Conservation (phyloP, 345 rosid genomes). For the Garcia nutans region DNA sequence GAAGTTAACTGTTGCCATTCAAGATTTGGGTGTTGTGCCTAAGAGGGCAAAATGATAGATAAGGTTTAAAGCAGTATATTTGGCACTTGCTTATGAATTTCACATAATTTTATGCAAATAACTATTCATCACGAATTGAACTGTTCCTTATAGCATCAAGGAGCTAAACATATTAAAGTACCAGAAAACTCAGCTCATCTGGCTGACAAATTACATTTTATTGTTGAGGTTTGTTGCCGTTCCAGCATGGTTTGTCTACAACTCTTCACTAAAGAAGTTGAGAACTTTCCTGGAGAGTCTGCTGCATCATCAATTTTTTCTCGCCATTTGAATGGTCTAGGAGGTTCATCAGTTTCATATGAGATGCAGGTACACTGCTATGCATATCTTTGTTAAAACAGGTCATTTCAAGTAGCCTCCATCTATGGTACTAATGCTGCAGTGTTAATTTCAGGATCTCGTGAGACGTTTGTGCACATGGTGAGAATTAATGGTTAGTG, state of each 20-base stretch:
- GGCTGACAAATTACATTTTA: constrained; percentile 59
- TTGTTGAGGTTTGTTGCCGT: constrained; percentile 85
- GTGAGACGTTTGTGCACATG: constrained; percentile 81
- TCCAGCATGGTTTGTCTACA: constrained; percentile 82
- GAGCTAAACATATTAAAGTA: constrained; percentile 44
- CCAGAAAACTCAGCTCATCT: constrained; percentile 71
- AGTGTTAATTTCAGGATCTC: constrained; percentile 52
- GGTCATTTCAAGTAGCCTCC: not conserved
- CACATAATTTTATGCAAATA: not conserved
- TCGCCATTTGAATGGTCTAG: constrained; percentile 62
- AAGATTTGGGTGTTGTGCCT: not conserved
- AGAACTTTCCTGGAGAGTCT: constrained; percentile 73
- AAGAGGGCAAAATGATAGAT: not conserved
- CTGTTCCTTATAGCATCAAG: constrained; percentile 30
- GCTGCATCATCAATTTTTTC: constrained; percentile 74
- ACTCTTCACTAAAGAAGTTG: constrained; percentile 70
- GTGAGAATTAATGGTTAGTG: constrained; percentile 92
- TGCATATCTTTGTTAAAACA: constrained; percentile 4
- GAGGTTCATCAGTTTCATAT: constrained; percentile 41
- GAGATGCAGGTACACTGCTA: constrained; percentile 53
- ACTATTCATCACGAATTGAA: constrained; percentile 1
- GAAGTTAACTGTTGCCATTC: not conserved
- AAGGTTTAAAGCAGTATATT: not conserved
- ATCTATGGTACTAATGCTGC: constrained; percentile 1
- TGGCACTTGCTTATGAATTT: not conserved